phyloP scores from a whole-genome alignment of 192 early-diverging fungal species.

The Bifiguratus adelaidae region DNA sequence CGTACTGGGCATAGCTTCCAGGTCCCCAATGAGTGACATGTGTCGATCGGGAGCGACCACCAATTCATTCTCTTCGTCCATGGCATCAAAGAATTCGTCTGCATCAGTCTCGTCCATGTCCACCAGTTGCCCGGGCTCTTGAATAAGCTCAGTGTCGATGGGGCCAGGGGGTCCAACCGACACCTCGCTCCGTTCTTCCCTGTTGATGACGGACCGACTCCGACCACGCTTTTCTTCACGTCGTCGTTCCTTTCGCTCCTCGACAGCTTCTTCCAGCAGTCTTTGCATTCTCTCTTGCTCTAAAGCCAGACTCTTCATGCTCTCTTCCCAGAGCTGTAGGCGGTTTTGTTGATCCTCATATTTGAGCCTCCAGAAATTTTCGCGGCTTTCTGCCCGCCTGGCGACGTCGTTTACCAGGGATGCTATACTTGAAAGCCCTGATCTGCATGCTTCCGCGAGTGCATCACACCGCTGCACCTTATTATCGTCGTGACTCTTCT shows the following conservation, averaged over 20 bases:
- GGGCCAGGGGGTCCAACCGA: too few species aligned
- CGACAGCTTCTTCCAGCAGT: conserved; percentile 18
- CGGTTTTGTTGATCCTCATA: conserved; percentile 30
- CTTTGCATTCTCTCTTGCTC: conserved; percentile 35
- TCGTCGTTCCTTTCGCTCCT: conserved; percentile 14
- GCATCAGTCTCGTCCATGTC: conserved; percentile 29
- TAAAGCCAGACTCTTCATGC: conserved; percentile 21
- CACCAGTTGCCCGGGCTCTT: too few species aligned
- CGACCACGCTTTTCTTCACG: neutral
- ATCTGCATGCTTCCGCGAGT: conserved; percentile 8
- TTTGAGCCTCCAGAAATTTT: conserved; percentile 27
- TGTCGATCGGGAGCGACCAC: neutral
- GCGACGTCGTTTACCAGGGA: conserved; percentile 17
- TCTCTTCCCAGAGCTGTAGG: conserved; percentile 34
- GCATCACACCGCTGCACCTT: conserved; percentile 2
- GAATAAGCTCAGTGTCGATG: too few species aligned
- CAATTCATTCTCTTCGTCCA: conserved; percentile 17
- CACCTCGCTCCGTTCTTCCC: neutral
- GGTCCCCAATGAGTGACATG: too few species aligned
- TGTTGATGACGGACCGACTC: neutral
- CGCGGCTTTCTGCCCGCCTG: conserved; percentile 26
- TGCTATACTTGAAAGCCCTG: too few species aligned
- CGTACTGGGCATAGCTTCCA: too few species aligned
- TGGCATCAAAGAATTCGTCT: conserved; percentile 64
- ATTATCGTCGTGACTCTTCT: conserved; percentile 9